phyloP scores from a whole-genome alignment of 345 rosid genomes.

The Hevea brasiliensis region DNA sequence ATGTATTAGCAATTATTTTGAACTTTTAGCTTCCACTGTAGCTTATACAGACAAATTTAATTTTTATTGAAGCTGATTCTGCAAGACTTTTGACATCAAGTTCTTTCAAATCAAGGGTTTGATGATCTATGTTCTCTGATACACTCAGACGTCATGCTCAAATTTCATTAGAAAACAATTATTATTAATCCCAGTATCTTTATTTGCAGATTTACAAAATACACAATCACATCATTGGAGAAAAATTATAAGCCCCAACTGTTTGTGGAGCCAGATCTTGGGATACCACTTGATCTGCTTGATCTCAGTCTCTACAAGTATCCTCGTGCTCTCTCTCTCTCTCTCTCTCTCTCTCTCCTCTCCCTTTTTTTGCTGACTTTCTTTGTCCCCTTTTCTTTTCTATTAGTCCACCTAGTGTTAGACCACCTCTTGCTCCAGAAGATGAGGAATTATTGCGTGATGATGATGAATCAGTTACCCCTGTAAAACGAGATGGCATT shows the following conservation, averaged over 20 bases:
- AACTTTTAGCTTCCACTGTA: not conserved
- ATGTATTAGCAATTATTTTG: too few relatives aligned
- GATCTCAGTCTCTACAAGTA: constrained; percentile 97
- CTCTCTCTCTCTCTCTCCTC: too few relatives aligned
- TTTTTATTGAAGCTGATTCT: not conserved
- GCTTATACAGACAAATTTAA: constrained; percentile 3
- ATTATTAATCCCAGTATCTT: constrained; percentile 8
- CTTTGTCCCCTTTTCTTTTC: constrained; percentile 8
- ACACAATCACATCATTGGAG: constrained; percentile 86
- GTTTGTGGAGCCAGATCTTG: constrained; percentile 95
- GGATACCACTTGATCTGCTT: constrained; percentile 94
- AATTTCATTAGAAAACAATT: not conserved
- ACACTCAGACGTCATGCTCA: constrained; percentile 10
- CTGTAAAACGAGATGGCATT: constrained; percentile 85
- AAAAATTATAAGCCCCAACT: constrained; percentile 86
- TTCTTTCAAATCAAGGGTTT: not conserved
- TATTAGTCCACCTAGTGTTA: constrained; percentile 61
- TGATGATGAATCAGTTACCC: constrained; percentile 80
- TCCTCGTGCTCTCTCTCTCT: not conserved
- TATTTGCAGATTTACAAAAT: constrained; percentile 71
- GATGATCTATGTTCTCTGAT: constrained; percentile 1
- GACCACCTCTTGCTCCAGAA: constrained; percentile 75
- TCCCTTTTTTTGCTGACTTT: constrained; percentile 13
- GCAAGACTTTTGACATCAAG: not conserved
- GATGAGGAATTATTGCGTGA: constrained; percentile 88